A percentile compares a stretch with the other conserved stretches of the same genome.
These are phyloP conservation scores for Fusarium coffeatum DNA, from an alignment of 2,329 filamentous ascomycete genomes.

Conservation along the genomic window DNA sequence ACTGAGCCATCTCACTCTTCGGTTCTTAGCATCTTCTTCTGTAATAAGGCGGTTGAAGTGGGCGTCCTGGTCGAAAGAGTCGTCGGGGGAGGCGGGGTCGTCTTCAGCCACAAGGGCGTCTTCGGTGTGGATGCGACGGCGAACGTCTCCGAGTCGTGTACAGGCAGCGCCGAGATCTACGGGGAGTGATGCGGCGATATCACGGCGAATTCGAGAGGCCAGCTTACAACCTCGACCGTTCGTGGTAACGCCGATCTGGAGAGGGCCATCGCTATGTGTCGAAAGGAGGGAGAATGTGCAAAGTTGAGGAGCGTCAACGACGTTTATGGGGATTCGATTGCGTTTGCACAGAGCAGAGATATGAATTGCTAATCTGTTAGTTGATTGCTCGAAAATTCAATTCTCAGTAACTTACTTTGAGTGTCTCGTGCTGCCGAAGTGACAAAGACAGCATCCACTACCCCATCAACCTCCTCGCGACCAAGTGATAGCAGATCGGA, in stretches of 20 bases:
- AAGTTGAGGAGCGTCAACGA: slow-evolving; percentile 85
- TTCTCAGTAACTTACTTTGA: slow-evolving; percentile 50
- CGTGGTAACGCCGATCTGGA: slow-evolving; percentile 95
- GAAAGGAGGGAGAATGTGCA: slow-evolving; percentile 92
- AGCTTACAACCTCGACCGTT: slow-evolving; percentile 96
- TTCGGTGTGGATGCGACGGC: slow-evolving; percentile 79
- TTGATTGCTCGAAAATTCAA: background rate
- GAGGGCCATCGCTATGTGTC: slow-evolving; percentile 87
- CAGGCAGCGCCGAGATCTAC: slow-evolving; percentile 80
- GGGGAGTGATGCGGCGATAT: slow-evolving; percentile 85
- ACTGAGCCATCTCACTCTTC: slow-evolving; percentile 90
- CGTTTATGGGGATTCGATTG: slow-evolving; percentile 90
- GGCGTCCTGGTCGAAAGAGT: slow-evolving; percentile 79
- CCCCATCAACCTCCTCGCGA: slow-evolving; percentile 77
- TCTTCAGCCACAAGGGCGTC: slow-evolving; percentile 59
- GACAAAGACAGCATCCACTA: slow-evolving; percentile 94
- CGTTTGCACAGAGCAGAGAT: slow-evolving; percentile 81
- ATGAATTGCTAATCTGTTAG: slow-evolving; percentile 61
- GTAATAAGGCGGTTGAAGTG: slow-evolving; percentile 86
- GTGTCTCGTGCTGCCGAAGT: slow-evolving; percentile 67
- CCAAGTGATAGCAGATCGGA: slow-evolving; percentile 80
- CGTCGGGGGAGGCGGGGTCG: slow-evolving; percentile 69
- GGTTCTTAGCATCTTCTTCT: slow-evolving; percentile 78
- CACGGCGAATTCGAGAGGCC: slow-evolving; percentile 86
- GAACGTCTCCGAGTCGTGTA: slow-evolving; percentile 77